These are phyloP conservation scores for Pseudogymnoascus sp. DNA, from an alignment of 2,329 filamentous ascomycete species.

Conservation along the genomic window DNA sequence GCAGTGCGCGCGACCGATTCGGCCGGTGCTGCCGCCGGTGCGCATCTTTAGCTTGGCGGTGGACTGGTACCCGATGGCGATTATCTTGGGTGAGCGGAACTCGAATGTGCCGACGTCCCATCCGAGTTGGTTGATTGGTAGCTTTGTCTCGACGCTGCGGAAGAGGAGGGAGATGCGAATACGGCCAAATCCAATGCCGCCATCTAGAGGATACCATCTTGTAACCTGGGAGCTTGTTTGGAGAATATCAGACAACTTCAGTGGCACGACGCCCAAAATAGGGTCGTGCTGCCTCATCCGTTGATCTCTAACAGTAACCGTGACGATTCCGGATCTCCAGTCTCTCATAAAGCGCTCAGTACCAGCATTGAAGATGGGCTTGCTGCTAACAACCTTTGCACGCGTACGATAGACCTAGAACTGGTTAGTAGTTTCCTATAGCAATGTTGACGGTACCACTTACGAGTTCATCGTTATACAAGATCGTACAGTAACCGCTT, in stretches of 20 bases:
- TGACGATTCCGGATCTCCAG: constrained; percentile 81
- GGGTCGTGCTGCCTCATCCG: constrained; percentile 90
- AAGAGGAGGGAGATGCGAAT: constrained; percentile 84
- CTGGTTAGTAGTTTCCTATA: constrained; percentile 14
- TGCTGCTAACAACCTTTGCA: constrained; percentile 84
- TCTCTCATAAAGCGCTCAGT: constrained; percentile 89
- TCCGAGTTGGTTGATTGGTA: constrained; percentile 78
- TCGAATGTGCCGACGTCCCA: constrained; percentile 97
- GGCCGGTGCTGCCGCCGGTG: constrained; percentile 75
- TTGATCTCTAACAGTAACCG: constrained; percentile 78
- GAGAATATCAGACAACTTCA: constrained; percentile 82
- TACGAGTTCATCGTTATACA: constrained; percentile 77
- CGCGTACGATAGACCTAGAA: constrained; percentile 75
- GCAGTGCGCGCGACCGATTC: constrained; percentile 56
- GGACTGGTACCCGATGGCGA: constrained; percentile 52
- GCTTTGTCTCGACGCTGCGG: constrained; percentile 74
- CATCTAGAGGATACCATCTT: constrained; percentile 95
- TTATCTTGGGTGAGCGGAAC: constrained; percentile 64
- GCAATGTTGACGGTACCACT: constrained; percentile 16
- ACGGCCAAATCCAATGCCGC: constrained; percentile 85
- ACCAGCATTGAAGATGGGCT: constrained; percentile 94
- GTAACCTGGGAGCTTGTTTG: constrained; percentile 71
- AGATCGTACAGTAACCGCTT: constrained; percentile 87
- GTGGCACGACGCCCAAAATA: constrained; percentile 81
- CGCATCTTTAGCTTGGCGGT: constrained; percentile 66